Evolutionary conservation across 768 basidiomycete species (phyloP), one percentile per base, ranked within the genome.

Genomic region (Pleurotus citrinopileatus): DNA sequence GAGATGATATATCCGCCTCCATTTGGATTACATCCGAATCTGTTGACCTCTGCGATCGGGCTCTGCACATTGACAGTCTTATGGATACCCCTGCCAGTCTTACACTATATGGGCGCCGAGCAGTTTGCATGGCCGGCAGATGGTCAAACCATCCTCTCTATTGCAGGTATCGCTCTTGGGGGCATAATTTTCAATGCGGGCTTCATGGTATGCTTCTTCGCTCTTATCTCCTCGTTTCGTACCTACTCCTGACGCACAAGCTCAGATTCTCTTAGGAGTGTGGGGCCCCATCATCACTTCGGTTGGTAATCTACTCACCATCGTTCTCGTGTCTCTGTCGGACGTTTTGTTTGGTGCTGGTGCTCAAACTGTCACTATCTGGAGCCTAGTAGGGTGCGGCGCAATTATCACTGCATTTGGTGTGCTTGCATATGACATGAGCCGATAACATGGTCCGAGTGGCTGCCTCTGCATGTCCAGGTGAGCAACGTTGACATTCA

Each of bases 261-360:
- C 55, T 46, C 55, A 94, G 91, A 77, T 90, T 52, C 74, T 96
- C 2, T 73, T 96, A 44, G 89, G 89, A 23, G 69, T 90, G 23
- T 94, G 91, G 90, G 93, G 93, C 3, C 93, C 93, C 4, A 83
- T 94, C 37, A 81, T 93, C 38, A 84, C 86, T 7, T 92, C 91
- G 2, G 94, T 97, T 27, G 94, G 93, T 42, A 93, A 83, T 67
- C 78, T 98, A n/a, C 77, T 96, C n/a, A 94, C 94, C 4, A 95
- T 96, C 59, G 91, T 96, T 32, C 78, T 97, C 45, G 90, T 94
- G 12, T 81, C 94, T 43, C 61, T 91, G 13, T 83, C 88, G 37
- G 94, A 98, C 68, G 75, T 87, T 6, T 59, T 86, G 15, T 87
- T 94, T 57, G 84, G 91, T 19, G 76, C 78, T 48, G 83, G 80